phyloP scores from a whole-genome alignment of 2,329 filamentous ascomycete genomes.

The Dothistroma septosporum region DNA sequence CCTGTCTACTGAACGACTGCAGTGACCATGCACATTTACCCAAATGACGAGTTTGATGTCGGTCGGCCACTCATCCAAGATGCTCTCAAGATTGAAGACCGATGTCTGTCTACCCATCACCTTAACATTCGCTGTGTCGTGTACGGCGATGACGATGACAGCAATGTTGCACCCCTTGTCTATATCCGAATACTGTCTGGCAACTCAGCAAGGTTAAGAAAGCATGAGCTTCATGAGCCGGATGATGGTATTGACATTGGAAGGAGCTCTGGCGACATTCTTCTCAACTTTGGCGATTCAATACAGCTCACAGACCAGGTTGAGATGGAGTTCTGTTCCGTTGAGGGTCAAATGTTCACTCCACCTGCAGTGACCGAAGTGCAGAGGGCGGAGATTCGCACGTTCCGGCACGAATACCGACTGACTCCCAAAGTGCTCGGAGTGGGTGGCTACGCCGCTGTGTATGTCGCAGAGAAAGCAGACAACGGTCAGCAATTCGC shows the following conservation, averaged over 20 bases:
- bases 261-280: constrained; percentile 35
- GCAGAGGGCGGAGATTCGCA: constrained; percentile 21
- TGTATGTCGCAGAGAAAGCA: constrained; percentile 53
- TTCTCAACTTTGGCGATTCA: constrained; percentile 44
- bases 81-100: constrained; percentile 27
- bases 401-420: constrained; percentile 47
- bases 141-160: constrained; percentile 38
- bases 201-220: constrained; percentile 41
- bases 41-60: constrained; percentile 28
- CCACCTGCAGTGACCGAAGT: constrained; percentile 5
- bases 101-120: constrained; percentile 45
- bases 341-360: neutral
- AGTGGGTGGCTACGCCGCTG: constrained; percentile 50
- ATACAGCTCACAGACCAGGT: constrained; percentile 34
- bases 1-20: constrained; percentile 1
- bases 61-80: constrained; percentile 29
- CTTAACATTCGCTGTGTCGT: constrained; percentile 45
- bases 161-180: constrained; percentile 42
- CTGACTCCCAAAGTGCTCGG: constrained; percentile 53
- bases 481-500: constrained; percentile 57
- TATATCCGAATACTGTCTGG: constrained; percentile 46
- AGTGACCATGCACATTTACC: constrained; percentile 3
- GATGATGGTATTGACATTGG: constrained; percentile 27
- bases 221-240: constrained; percentile 18
- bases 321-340: constrained; percentile 26